Conservation (phyloP, 805 yeast genomes). For the Candida ponderosae region DNA sequence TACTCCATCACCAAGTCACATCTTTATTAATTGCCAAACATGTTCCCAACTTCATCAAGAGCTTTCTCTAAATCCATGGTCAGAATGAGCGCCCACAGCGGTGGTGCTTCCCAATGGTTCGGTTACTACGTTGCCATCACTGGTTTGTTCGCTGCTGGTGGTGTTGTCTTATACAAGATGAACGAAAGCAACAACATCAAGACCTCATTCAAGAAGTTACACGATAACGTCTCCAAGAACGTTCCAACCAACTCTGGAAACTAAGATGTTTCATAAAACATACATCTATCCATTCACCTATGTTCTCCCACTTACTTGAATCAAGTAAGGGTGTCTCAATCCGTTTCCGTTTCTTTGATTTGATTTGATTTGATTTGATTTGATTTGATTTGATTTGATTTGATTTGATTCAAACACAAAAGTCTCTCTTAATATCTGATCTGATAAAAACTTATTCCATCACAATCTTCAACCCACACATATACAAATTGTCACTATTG, state of each 20-base stretch:
- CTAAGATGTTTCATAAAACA: too few relatives aligned
- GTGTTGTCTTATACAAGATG: conserved; percentile 16
- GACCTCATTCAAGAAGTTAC: conserved; percentile 1
- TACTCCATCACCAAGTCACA: too few relatives aligned
- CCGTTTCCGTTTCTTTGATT: too few relatives aligned
- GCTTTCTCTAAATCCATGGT: conserved; percentile 17
- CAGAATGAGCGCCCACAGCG: conserved; percentile 16
- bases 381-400: too few relatives aligned
- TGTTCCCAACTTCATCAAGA: conserved; percentile 20
- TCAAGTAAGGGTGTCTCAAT: too few relatives aligned
- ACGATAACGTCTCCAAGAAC: not conserved
- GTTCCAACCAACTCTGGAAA: not conserved
- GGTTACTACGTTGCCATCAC: conserved; percentile 18
- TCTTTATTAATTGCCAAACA: conserved; percentile 2
- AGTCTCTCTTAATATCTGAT: too few relatives aligned
- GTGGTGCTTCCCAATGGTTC: conserved; percentile 13
- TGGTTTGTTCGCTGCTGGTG: conserved; percentile 14
- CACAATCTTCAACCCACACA: too few relatives aligned
- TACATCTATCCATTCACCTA: not conserved
- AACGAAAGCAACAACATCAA: conserved; percentile 16
- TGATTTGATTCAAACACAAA: too few relatives aligned
- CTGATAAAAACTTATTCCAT: too few relatives aligned
- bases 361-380: too few relatives aligned
- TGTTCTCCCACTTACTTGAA: too few relatives aligned
- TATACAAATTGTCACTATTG: too few relatives aligned